Evolutionary conservation across 2,329 filamentous ascomycete species (phyloP), one percentile per base, ranked within the genome.

Genomic region (Fusarium subtropicale): DNA sequence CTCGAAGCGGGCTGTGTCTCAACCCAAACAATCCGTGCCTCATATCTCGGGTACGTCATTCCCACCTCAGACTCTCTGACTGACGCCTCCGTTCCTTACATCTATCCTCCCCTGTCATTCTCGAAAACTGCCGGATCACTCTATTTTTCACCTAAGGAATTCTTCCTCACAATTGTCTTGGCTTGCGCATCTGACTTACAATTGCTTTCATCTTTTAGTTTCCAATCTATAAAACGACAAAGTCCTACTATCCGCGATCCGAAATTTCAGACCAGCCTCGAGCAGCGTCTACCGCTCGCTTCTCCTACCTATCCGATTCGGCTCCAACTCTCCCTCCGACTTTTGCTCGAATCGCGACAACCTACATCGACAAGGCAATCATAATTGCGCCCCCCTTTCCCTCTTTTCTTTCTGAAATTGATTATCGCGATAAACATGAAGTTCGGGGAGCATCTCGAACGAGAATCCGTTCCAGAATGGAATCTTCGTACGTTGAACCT

Each of bases 391-490:
- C 30, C 45, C 53, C 55, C 12, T 53, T 67, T 56, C 16, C 4
- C 15, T 26, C n/a, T 18, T 34, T 3, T 11, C 24, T 38, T 38
- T 34, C 16, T 24, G 16, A 16, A 30, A 20, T 15, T 18, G 9
- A 22, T 20, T 41, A 9, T 22, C 22, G 24, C n/a, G 31, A 20
- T 48, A 31, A 30, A 38, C 34, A 82, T 82, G 80, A 82, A 82
- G 73, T 82, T 79, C 72, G 80, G 80, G 59, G 69, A 79, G 69
- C 90, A 88, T 65, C 85, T 96, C 66, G 88, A 90, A 77, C 86
- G 88, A 79, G 87, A 92, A 78, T 94, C 92, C 47, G 92, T 94
- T 75, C 92, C 92, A 68, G 89, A 91, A 87, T 96, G 92, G 92
- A 91, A 87, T 75, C 85, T 92, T 69, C 91, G 90, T 92, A 83